Percentiles rank a stretch among this genome's conserved stretches.
Conservation (phyloP, 306 rosid species). For the Castanea sativa region DNA sequence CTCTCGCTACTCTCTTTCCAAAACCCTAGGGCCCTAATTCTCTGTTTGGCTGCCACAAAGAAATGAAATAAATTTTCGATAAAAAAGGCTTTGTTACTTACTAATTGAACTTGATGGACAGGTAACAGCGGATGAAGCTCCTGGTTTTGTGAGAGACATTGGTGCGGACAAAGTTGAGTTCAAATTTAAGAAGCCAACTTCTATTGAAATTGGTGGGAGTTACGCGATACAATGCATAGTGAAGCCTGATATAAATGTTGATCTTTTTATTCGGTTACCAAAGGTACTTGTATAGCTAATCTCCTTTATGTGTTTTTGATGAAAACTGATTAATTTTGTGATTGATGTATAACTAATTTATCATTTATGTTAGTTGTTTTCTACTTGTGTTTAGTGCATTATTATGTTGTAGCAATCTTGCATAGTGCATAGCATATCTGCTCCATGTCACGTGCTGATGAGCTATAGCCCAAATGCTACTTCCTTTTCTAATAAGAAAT, state of each 20-base stretch:
- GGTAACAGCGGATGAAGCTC: slow-evolving; percentile 64
- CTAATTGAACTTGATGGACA: slow-evolving; percentile 26
- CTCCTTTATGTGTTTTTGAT: not conserved
- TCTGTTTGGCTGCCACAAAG: not conserved
- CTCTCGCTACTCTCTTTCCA: not conserved
- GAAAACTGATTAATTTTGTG: not conserved
- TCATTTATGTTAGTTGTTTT: no score
- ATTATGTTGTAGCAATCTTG: not conserved
- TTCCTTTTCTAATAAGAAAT: no score
- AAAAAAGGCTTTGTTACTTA: not conserved
- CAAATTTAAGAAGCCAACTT: slow-evolving; percentile 66
- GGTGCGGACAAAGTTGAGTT: slow-evolving; percentile 92
- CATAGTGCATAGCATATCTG: not conserved
- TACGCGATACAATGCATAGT: slow-evolving; percentile 53
- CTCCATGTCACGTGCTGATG: no score
- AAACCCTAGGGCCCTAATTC: not conserved
- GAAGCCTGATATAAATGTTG: slow-evolving; percentile 65
- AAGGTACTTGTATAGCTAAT: slow-evolving; percentile 42
- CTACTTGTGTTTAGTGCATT: not conserved
- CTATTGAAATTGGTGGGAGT: slow-evolving; percentile 65
- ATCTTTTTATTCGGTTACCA: slow-evolving; percentile 70
- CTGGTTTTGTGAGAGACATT: slow-evolving; percentile 70
- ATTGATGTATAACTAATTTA: not conserved
- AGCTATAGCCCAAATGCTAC: no score
- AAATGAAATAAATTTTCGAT: not conserved